Base-by-base conservation (phyloP, 257 asterid genomes). In the Apocynum venetum region DNA sequence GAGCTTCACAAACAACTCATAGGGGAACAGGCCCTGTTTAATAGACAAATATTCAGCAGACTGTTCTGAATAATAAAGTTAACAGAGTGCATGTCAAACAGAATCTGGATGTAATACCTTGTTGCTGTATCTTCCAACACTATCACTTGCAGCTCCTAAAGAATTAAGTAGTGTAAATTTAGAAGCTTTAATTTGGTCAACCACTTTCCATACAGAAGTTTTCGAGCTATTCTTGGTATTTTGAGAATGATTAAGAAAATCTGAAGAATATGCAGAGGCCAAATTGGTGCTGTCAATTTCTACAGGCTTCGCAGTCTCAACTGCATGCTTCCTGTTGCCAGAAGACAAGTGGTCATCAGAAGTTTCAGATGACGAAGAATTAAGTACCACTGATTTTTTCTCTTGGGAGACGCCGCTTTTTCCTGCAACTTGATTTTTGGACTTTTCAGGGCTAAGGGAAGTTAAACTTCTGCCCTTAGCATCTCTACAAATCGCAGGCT, bases 1-100 rank as follows among this genome's bases (percentile, higher is more conserved):
- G 71, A 93, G 97, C 89, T 88, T 89, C 85, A 93, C 94, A 80
- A 93, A 93, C 73, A 78, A 82, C 52, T 93, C 94, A 38, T 91
- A 91, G 4, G 93, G 84, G 80, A 92, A 91, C 31, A 86, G 86
- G 52, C 91, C 96, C 98, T 93, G 91, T 68, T 55, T 81, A 82
- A 74, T 72, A 77, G 83, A 79, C 38, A 77, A 55, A 31, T 60
- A 53, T 56, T 81, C 73, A 81, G 75, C 53, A 67, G n/a, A 13
- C 65, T 47, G 55, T 55, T 60, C 70, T 1, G 61, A 4, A 78
- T 48, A 25, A 41, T 61, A 11, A 20, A 79, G 12, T 15, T 49
- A 4, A 1, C 2, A 51, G 51, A 74, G 19, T 59, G 64, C 53
- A 78, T 20, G 53, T n/a, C 43, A 77, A 63, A 57, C 76, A 73